These are phyloP conservation scores for Macadamia tetraphylla DNA, from an alignment of 164 flowering plant genomes.

Conservation along the genomic window DNA sequence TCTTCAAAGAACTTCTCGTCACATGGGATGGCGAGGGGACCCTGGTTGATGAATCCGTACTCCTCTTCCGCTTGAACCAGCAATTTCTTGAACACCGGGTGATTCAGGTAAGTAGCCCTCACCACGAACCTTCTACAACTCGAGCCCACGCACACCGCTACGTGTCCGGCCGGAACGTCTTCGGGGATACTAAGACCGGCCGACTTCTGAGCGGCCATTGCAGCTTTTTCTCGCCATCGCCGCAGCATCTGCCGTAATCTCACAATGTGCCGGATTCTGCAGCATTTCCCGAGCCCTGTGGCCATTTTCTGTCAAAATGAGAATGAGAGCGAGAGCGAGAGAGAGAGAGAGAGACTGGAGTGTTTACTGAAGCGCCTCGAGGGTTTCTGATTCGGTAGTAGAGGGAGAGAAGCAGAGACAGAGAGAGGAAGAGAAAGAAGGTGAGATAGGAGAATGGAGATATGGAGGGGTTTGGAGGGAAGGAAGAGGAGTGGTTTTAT, in stretches of 20 bases:
- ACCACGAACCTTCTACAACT: conserved; percentile 42
- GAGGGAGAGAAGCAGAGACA: neutral
- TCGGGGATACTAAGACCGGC: conserved; percentile 22
- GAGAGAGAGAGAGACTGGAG: too few species aligned
- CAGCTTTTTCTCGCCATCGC: conserved; percentile 34
- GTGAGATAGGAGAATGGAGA: neutral
- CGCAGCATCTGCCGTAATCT: conserved; percentile 29
- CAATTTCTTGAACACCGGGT: conserved; percentile 53
- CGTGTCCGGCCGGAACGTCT: conserved; percentile 71
- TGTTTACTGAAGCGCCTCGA: too few species aligned
- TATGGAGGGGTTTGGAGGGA: conserved; percentile 1
- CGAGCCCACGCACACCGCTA: conserved; percentile 58
- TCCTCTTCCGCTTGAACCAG: conserved; percentile 56
- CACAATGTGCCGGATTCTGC: conserved; percentile 36
- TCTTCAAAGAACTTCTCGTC: conserved; percentile 63
- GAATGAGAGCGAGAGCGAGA: too few species aligned
- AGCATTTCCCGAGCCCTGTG: conserved; percentile 13
- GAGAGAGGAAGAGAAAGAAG: too few species aligned
- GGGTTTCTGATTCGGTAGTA: neutral
- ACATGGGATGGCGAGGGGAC: conserved; percentile 65
- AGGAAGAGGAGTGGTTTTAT: conserved; percentile 5
- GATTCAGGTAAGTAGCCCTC: conserved; percentile 55
- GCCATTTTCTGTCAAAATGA: conserved; percentile 13
- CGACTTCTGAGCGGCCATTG: neutral
- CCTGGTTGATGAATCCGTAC: conserved; percentile 48